These are phyloP conservation scores for Ophiostoma novo-ulmi DNA, from an alignment of 2,329 filamentous ascomycete genomes.

Conservation along the genomic window DNA sequence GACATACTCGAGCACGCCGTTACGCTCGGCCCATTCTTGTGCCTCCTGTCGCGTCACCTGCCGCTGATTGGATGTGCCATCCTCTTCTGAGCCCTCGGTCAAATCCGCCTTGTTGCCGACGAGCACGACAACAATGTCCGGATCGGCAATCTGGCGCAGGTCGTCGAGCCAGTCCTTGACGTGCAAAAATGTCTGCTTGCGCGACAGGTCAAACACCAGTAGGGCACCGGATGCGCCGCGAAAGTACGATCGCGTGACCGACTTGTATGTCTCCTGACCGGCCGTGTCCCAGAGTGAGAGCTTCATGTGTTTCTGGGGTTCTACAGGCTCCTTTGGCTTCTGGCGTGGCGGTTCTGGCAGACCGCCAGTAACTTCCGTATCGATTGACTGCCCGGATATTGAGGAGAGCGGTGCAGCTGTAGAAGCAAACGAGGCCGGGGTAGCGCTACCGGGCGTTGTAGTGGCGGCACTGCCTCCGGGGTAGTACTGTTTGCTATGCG, in stretches of 20 bases:
- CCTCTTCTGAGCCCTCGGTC: conserved; percentile 40
- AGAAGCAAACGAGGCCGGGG: conserved; percentile 10
- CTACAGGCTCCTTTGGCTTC: conserved; percentile 14
- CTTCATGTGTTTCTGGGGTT: conserved; percentile 76
- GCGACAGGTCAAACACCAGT: conserved; percentile 90
- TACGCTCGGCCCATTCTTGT: conserved; percentile 78
- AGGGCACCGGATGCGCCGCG: conserved; percentile 67
- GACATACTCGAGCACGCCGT: conserved; percentile 87
- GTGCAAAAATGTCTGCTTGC: conserved; percentile 77
- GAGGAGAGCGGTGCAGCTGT: conserved; percentile 20
- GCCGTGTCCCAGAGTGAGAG: conserved; percentile 93
- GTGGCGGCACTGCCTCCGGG: conserved; percentile 27
- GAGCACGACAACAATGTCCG: conserved; percentile 87
- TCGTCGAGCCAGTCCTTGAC: conserved; percentile 93
- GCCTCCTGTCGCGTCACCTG: conserved; percentile 81
- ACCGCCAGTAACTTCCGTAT: conserved; percentile 29
- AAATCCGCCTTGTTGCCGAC: conserved; percentile 96
- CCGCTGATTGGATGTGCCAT: conserved; percentile 53
- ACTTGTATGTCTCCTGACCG: conserved; percentile 96
- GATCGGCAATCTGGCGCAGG: conserved; percentile 88
- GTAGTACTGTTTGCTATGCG: conserved; percentile 50
- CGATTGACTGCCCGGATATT: conserved; percentile 7
- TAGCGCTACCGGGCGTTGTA: neutral
- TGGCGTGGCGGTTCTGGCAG: conserved; percentile 47
- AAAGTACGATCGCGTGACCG: conserved; percentile 90